Conservation (phyloP, 2,329 filamentous ascomycete genomes). For the Didymella glomerata region DNA sequence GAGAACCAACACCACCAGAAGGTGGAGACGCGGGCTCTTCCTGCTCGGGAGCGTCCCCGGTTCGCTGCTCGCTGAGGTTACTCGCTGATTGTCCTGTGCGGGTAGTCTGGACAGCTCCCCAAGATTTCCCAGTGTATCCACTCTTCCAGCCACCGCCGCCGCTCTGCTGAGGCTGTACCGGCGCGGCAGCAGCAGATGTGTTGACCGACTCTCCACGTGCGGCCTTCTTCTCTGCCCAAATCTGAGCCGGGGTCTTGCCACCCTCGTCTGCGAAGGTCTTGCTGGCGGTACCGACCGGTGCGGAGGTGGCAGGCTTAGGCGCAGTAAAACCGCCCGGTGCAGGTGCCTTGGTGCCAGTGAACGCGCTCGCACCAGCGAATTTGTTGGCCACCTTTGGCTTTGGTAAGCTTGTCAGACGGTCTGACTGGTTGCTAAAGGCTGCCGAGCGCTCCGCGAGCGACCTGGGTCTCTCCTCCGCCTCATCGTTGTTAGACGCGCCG, state of each 20-base stretch:
- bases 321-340: conserved; percentile 73
- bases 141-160: conserved; percentile 85
- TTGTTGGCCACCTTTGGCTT: conserved; percentile 96
- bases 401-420: conserved; percentile 84
- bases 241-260: conserved; percentile 94
- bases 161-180: conserved; percentile 69
- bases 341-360: conserved; percentile 89
- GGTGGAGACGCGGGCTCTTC: conserved; percentile 64
- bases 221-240: conserved; percentile 98
- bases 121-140: conserved; percentile 87
- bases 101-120: conserved; percentile 82
- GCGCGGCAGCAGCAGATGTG: conserved; percentile 53
- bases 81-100: conserved; percentile 70
- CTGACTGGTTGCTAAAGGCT: conserved; percentile 73
- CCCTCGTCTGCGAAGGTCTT: conserved; percentile 93
- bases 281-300: conserved; percentile 80
- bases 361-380: conserved; percentile 75
- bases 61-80: conserved; percentile 67
- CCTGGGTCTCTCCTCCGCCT: conserved; percentile 58
- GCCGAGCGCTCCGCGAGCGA: conserved; percentile 78
- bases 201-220: conserved; percentile 69
- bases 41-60: conserved; percentile 61
- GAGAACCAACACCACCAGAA: conserved; percentile 72
- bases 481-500: conserved; percentile 54
- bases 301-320: conserved; percentile 66